These are phyloP conservation scores for Aquanectria penicillioides DNA, from an alignment of 2,329 filamentous ascomycete genomes.

Conservation along the genomic window DNA sequence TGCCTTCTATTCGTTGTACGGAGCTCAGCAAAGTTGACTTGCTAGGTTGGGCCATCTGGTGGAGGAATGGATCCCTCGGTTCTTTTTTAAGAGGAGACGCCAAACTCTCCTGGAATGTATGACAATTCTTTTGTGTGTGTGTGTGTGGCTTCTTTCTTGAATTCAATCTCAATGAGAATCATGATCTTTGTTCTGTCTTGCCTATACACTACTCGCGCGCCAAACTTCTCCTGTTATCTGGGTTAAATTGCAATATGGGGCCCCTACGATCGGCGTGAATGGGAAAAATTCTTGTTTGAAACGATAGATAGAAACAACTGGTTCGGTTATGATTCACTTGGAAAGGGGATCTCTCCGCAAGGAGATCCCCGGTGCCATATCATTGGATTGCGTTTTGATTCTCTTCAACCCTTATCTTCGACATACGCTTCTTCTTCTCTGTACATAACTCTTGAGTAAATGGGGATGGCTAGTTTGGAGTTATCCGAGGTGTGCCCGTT, in stretches of 20 bases:
- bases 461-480: constrained; percentile 31
- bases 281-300: too few relatives aligned
- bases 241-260: neutral
- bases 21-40: constrained; percentile 27
- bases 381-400: constrained; percentile 27
- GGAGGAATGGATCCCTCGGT: constrained; percentile 26
- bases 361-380: constrained; percentile 6
- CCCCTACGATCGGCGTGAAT: neutral
- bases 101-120: constrained; percentile 37
- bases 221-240: constrained; percentile 18
- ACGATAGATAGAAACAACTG: constrained; percentile 35
- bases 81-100: constrained; percentile 25
- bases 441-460: constrained; percentile 30
- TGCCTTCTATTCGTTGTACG: constrained; percentile 36
- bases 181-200: constrained; percentile 40
- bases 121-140: constrained; percentile 28
- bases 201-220: constrained; percentile 11
- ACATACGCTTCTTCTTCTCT: constrained; percentile 31
- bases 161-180: constrained; percentile 45
- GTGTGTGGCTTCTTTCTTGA: constrained; percentile 31
- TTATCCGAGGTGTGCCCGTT: neutral
- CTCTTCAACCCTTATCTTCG: too few relatives aligned
- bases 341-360: constrained; percentile 14
- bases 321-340: constrained; percentile 19
- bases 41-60: constrained; percentile 35